A percentile compares a stretch with the other conserved stretches of the same genome.
Conservation (phyloP, 768 basidiomycete genomes). For the Galerina sulciceps region DNA sequence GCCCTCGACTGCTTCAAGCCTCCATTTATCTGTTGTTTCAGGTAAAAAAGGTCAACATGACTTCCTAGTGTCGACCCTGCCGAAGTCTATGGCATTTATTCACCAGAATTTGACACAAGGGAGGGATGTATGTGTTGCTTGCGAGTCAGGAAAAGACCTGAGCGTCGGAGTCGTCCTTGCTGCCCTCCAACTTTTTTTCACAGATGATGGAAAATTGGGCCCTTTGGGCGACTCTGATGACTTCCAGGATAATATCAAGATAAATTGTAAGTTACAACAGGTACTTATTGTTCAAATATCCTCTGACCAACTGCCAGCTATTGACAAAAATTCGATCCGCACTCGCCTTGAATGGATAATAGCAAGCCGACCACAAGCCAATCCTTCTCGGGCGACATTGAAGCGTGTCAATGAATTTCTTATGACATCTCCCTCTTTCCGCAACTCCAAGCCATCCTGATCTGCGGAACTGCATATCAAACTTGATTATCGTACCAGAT, state of each 20-base stretch:
- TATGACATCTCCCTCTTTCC: slow-evolving; percentile 19
- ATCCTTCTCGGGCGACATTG: slow-evolving; percentile 83
- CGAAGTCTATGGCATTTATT: slow-evolving; percentile 52
- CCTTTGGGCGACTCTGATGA: background rate
- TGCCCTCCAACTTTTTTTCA: slow-evolving; percentile 62
- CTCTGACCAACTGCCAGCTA: background rate
- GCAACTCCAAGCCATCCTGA: slow-evolving; percentile 1
- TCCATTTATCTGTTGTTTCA: slow-evolving; percentile 16
- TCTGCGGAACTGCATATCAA: too few relatives aligned
- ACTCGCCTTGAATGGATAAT: slow-evolving; percentile 88
- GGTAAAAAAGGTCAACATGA: slow-evolving; percentile 60
- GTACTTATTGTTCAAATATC: background rate
- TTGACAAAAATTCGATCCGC: slow-evolving; percentile 65
- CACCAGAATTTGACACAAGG: slow-evolving; percentile 38
- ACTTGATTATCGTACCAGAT: background rate
- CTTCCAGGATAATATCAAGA: background rate
- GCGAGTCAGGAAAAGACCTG: slow-evolving; percentile 61
- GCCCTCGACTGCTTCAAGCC: background rate
- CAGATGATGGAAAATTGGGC: slow-evolving; percentile 46
- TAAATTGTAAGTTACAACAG: background rate
- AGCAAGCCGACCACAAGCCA: slow-evolving; percentile 70
- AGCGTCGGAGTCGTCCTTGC: slow-evolving; percentile 68
- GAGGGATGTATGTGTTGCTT: slow-evolving; percentile 50
- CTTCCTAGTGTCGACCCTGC: slow-evolving; percentile 46
- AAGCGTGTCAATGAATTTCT: slow-evolving; percentile 41